Percentiles rank a stretch among this genome's conserved stretches.
These are phyloP conservation scores for Solanum pennellii DNA, from an alignment of 257 asterid species.

Conservation along the genomic window DNA sequence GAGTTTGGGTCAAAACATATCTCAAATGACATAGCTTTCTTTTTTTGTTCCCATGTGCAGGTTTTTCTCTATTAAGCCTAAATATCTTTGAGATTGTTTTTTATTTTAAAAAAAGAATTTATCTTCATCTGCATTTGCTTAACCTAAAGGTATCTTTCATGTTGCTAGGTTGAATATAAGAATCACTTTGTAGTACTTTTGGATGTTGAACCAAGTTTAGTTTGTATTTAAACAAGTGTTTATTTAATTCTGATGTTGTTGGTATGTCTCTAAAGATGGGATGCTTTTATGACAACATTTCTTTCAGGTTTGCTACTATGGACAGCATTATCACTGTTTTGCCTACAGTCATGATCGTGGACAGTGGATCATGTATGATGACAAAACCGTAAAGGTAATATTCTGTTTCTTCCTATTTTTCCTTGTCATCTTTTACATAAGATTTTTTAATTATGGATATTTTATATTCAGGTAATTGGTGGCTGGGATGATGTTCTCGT, in stretches of 20 bases:
- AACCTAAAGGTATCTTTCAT: neutral
- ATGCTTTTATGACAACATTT: neutral
- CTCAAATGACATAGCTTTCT: neutral
- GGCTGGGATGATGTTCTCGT: slow-evolving; percentile 76
- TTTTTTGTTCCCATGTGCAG: neutral
- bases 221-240: neutral
- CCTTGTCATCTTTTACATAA: neutral
- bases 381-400: slow-evolving; percentile 82
- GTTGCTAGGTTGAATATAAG: neutral
- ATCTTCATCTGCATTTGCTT: neutral
- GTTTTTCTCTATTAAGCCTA: neutral
- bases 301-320: slow-evolving; percentile 57
- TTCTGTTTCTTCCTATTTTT: neutral
- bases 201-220: neutral
- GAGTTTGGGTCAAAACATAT: neutral
- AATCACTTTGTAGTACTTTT: neutral
- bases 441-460: neutral
- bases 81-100: neutral
- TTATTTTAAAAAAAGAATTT: neutral
- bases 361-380: slow-evolving; percentile 92
- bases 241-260: neutral
- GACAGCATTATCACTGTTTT: slow-evolving; percentile 96
- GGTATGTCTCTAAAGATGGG: neutral
- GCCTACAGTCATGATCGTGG: slow-evolving; percentile 68
- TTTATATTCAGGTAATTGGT: slow-evolving; percentile 54